Base-by-base conservation (phyloP, 2,329 filamentous ascomycete genomes). In the Camillea tinctor region DNA sequence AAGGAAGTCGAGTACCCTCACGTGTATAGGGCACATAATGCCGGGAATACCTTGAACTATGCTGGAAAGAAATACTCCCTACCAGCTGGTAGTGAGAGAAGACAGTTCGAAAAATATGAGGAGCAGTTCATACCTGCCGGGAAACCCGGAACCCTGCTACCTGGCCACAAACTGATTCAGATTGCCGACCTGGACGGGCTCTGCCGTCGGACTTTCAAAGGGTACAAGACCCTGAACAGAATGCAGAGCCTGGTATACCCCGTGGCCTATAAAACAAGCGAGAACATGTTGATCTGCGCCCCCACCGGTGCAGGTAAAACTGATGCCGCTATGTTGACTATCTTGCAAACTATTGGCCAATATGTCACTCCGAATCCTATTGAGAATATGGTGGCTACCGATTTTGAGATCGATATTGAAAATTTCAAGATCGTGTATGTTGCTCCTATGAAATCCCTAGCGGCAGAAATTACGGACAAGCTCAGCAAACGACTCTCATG, bases 371-470 rank as follows among this genome's bases (percentile, higher is more conserved):
- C 95, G 0, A 93, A 87, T 66, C 94, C 93, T 0, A 81, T 89
- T 9, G 91, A 96, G 59, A 81, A 92, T 49, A 86, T 86, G 0
- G 79, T 87, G 57, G 87, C 90, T 0, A 88, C 83, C 0, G 90
- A 97, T 48, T 97, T 97, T 71, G 85, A 84, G 1, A 91, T 97
- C n/a, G 84, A 90, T 60, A 79, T 87, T 0, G 90, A 96, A 56
- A 92, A 96, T 68, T 97, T 98, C 83, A 98, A 99, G 77, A 94
- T 99, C 68, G 93, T 99, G 59, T 99, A 99, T 69, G 95, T 99
- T 49, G 95, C 96, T 1, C 96, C 95, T 0, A 99, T 99, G 96
- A 99, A 99, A 76, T 96, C 95, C 0, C 81, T 99, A 19, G 96
- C 96, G 4, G 95, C 96, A 7, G 95, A 99, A 77, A 90, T 99